These are phyloP conservation scores for Fusarium verrucosum DNA, from an alignment of 2,329 filamentous ascomycete genomes.

Conservation along the genomic window DNA sequence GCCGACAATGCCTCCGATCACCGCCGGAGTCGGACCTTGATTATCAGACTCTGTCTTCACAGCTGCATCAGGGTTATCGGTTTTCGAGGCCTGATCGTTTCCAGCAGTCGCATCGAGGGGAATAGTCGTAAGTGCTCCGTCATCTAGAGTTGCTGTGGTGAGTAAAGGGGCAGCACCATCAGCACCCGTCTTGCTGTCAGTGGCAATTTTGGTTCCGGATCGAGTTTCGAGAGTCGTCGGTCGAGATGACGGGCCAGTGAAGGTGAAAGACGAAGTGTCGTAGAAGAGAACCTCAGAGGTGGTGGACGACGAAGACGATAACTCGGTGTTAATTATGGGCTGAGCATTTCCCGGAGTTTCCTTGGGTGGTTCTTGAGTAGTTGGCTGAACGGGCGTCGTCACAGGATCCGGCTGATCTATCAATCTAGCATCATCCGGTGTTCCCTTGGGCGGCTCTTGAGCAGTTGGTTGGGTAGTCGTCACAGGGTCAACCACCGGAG, in stretches of 20 bases:
- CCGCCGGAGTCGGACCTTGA: slow-evolving; percentile 46
- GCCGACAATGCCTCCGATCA: slow-evolving; percentile 63
- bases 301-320: neutral
- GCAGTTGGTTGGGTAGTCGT: slow-evolving; percentile 9
- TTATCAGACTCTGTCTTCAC: slow-evolving; percentile 18
- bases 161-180: slow-evolving; percentile 23
- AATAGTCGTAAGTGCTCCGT: slow-evolving; percentile 37
- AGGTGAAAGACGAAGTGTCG: slow-evolving; percentile 34
- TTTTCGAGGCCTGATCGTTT: slow-evolving; percentile 32
- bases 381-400: neutral
- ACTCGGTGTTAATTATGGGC: slow-evolving; percentile 9
- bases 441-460: too few relatives aligned
- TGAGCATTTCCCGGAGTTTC: slow-evolving; percentile 17
- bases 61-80: slow-evolving; percentile 19
- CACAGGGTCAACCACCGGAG: slow-evolving; percentile 9
- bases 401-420: slow-evolving; percentile 11
- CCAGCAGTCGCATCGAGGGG: slow-evolving; percentile 33
- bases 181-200: slow-evolving; percentile 28
- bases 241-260: slow-evolving; percentile 21
- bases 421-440: slow-evolving; percentile 10
- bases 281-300: slow-evolving; percentile 32
- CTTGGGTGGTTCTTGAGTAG: neutral
- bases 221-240: slow-evolving; percentile 37
- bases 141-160: slow-evolving; percentile 35
- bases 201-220: slow-evolving; percentile 23